Evolutionary conservation across 2,329 filamentous ascomycete genomes (phyloP).

Genomic region (Plectosphaerella sp.): DNA sequence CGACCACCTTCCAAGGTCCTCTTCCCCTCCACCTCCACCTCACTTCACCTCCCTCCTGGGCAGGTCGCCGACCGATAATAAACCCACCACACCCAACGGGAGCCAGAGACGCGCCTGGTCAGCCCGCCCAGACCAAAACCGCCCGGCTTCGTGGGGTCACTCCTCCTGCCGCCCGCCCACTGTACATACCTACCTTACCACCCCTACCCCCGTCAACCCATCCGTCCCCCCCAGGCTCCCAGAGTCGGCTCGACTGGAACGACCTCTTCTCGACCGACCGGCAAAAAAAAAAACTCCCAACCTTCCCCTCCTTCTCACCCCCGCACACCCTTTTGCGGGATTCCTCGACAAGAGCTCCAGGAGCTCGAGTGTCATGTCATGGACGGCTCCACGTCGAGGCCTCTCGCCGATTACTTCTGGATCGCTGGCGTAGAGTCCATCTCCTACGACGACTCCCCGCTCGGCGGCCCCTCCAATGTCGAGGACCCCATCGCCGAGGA

Average conservation of each 20-base stretch:
- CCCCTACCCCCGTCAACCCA: not conserved
- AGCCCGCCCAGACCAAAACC: too few relatives aligned
- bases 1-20: too few relatives aligned
- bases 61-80: too few relatives aligned
- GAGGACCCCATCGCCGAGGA: slow-evolving; percentile 61
- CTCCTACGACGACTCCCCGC: slow-evolving; percentile 54
- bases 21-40: too few relatives aligned
- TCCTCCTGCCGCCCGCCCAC: too few relatives aligned
- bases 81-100: too few relatives aligned
- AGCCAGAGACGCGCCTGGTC: too few relatives aligned
- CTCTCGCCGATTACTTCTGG: slow-evolving; percentile 73
- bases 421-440: slow-evolving; percentile 68
- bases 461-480: slow-evolving; percentile 32
- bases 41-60: too few relatives aligned
- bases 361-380: slow-evolving; percentile 41
- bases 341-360: not conserved
- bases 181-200: too few relatives aligned
- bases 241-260: too few relatives aligned
- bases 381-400: slow-evolving; percentile 56
- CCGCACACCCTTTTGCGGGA: not conserved
- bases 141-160: too few relatives aligned
- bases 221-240: too few relatives aligned
- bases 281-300: not conserved
- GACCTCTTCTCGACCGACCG: not conserved
- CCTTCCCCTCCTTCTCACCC: slow-evolving; percentile 4